Percentiles rank a stretch among this genome's conserved stretches.
Evolutionary conservation across 257 asterid genomes (phyloP).

Genomic region (Orobanche coerulescens): DNA sequence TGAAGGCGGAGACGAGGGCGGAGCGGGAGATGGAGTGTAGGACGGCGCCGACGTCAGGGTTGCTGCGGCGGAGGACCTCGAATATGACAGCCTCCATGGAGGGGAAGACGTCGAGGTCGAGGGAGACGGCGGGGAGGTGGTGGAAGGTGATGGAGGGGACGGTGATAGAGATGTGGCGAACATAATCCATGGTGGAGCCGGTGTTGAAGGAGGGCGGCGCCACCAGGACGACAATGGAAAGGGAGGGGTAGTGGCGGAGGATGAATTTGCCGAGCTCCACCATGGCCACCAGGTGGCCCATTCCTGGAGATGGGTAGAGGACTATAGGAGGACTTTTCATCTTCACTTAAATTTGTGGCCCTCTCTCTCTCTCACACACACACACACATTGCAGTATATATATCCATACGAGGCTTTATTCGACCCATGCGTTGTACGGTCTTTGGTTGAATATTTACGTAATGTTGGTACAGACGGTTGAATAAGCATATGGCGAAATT

Average conservation of each 20-base stretch:
- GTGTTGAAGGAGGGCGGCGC: slow-evolving; percentile 34
- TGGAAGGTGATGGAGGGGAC: slow-evolving; percentile 54
- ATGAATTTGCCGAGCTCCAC: slow-evolving; percentile 63
- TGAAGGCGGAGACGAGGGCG: slow-evolving; percentile 30
- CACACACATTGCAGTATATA: too few relatives aligned
- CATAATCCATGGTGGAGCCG: slow-evolving; percentile 48
- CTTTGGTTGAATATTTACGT: too few relatives aligned
- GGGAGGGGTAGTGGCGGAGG: slow-evolving; percentile 36
- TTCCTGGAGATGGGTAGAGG: slow-evolving; percentile 59
- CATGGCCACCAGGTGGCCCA: slow-evolving; percentile 69
- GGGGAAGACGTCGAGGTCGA: slow-evolving; percentile 30
- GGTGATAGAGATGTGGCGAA: slow-evolving; percentile 39
- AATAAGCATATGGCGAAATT: too few relatives aligned
- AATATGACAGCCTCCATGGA: slow-evolving; percentile 35
- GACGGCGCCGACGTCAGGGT: slow-evolving; percentile 38
- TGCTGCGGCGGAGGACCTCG: slow-evolving; percentile 33
- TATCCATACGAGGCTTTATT: too few relatives aligned
- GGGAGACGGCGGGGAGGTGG: slow-evolving; percentile 35
- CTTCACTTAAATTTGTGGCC: too few relatives aligned
- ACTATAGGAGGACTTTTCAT: too few relatives aligned
- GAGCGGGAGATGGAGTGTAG: slow-evolving; percentile 32
- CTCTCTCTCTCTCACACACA: too few relatives aligned
- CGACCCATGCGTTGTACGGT: too few relatives aligned
- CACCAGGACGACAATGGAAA: slow-evolving; percentile 31
- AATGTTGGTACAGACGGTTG: too few relatives aligned